Percentiles rank a stretch among this genome's conserved stretches.
These are phyloP conservation scores for Phaeosphaeria sp. DNA, from an alignment of 2,329 filamentous ascomycete genomes.

Conservation along the genomic window DNA sequence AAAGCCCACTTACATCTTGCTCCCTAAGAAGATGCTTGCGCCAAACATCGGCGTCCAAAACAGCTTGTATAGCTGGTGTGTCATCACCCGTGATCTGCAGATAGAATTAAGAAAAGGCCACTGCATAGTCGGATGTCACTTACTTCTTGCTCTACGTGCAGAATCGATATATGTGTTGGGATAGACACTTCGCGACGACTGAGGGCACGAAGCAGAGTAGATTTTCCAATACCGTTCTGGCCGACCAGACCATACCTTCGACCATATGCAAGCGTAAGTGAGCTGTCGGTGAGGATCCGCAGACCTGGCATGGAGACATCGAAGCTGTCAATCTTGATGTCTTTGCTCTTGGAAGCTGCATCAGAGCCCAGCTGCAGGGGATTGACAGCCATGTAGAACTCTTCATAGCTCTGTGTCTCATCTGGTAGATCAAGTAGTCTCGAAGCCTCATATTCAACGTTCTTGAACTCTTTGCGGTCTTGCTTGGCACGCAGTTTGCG, in stretches of 20 bases:
- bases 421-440: slow-evolving; percentile 83
- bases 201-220: slow-evolving; percentile 89
- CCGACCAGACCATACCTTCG: slow-evolving; percentile 96
- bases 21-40: slow-evolving; percentile 91
- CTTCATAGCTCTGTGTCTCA: slow-evolving; percentile 90
- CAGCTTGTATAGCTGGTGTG: slow-evolving; percentile 91
- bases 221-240: slow-evolving; percentile 92
- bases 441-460: slow-evolving; percentile 96
- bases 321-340: slow-evolving; percentile 96
- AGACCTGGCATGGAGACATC: slow-evolving; percentile 90
- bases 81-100: slow-evolving; percentile 88
- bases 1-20: slow-evolving; percentile 69
- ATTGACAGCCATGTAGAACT: slow-evolving; percentile 99
- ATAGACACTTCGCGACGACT: slow-evolving; percentile 93
- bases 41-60: slow-evolving; percentile 98
- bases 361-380: slow-evolving; percentile 84
- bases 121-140: slow-evolving; percentile 20
- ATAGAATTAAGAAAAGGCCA: slow-evolving; percentile 10
- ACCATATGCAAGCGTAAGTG: slow-evolving; percentile 87
- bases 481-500: slow-evolving; percentile 97
- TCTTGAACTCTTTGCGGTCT: slow-evolving; percentile 98
- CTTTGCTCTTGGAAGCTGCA: slow-evolving; percentile 83
- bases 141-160: slow-evolving; percentile 98
- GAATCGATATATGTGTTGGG: slow-evolving; percentile 96
- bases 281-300: slow-evolving; percentile 90